phyloP scores from a whole-genome alignment of 768 basidiomycete genomes.

The Lactarius deliciosus region DNA sequence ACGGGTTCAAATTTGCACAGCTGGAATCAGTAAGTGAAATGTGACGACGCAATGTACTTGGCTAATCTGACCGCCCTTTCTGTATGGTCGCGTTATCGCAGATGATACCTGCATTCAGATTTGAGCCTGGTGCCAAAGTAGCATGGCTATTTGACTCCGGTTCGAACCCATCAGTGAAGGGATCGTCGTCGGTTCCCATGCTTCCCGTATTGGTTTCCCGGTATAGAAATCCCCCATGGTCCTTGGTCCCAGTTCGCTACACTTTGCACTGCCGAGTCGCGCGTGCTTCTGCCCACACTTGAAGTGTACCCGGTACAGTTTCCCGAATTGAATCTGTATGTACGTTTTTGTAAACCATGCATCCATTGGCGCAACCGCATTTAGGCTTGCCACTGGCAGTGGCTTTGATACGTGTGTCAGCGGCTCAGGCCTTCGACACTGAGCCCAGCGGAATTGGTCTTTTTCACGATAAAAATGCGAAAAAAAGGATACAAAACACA shows the following conservation, averaged over 20 bases:
- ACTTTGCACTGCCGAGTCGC: background rate
- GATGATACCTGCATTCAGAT: background rate
- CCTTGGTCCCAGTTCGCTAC: background rate
- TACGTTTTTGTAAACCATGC: background rate
- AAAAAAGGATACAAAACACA: too few relatives aligned
- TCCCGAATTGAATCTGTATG: background rate
- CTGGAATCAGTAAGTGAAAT: conserved; percentile 8
- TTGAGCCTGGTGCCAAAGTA: background rate
- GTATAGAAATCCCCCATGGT: background rate
- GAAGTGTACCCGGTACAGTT: background rate
- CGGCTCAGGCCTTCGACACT: too few relatives aligned
- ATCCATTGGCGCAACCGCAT: background rate
- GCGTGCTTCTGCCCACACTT: background rate
- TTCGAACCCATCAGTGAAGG: background rate
- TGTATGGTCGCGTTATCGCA: background rate
- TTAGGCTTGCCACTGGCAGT: too few relatives aligned
- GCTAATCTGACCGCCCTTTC: background rate
- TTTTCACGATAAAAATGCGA: too few relatives aligned
- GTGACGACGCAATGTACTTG: background rate
- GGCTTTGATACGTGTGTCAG: too few relatives aligned
- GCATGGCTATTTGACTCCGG: background rate
- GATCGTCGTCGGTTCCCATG: background rate
- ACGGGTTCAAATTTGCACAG: conserved; percentile 7
- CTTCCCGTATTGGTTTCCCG: background rate
- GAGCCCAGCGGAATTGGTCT: too few relatives aligned